Percentiles rank a stretch among this genome's conserved stretches.
Conservation (phyloP, 2,329 filamentous ascomycete species). For the Diaporthe sp. region DNA sequence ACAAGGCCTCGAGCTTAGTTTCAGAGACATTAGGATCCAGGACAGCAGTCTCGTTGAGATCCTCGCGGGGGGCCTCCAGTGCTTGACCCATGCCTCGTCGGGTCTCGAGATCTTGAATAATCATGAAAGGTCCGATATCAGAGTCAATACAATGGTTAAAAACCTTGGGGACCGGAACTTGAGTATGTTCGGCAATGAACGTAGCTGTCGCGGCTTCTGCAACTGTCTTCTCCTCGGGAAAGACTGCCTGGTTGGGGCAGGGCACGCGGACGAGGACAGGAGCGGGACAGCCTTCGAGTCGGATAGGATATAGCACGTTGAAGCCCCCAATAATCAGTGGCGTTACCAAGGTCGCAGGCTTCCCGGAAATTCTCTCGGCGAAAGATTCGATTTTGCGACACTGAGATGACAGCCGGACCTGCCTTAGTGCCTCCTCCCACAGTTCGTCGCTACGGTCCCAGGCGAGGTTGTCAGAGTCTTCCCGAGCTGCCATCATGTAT, state of each 20-base stretch:
- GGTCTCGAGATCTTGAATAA: constrained; percentile 5
- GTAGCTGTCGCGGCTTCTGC: constrained; percentile 12
- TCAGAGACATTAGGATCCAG: not conserved
- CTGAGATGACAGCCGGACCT: constrained; percentile 43
- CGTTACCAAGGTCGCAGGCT: not conserved
- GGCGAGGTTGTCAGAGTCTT: constrained; percentile 50
- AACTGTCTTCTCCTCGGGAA: constrained; percentile 8
- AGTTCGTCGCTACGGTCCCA: constrained; percentile 49
- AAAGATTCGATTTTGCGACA: constrained; percentile 16
- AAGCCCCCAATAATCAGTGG: constrained; percentile 16
- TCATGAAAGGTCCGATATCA: constrained; percentile 1
- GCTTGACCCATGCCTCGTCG: not conserved
- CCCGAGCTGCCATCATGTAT: constrained; percentile 45
- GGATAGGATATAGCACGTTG: constrained; percentile 19
- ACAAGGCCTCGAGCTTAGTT: not conserved
- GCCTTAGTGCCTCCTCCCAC: constrained; percentile 46
- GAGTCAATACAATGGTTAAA: constrained; percentile 3
- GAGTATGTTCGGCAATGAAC: not conserved
- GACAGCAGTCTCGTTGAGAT: not conserved
- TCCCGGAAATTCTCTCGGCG: not conserved
- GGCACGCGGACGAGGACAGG: constrained; percentile 11
- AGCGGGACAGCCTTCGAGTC: not conserved
- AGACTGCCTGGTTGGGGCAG: not conserved
- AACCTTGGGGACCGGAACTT: not conserved
- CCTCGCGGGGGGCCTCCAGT: not conserved